Evolutionary conservation across 176 grass and related monocot species (phyloP).

Genomic region (bread wheat (Triticum aestivum)): DNA sequence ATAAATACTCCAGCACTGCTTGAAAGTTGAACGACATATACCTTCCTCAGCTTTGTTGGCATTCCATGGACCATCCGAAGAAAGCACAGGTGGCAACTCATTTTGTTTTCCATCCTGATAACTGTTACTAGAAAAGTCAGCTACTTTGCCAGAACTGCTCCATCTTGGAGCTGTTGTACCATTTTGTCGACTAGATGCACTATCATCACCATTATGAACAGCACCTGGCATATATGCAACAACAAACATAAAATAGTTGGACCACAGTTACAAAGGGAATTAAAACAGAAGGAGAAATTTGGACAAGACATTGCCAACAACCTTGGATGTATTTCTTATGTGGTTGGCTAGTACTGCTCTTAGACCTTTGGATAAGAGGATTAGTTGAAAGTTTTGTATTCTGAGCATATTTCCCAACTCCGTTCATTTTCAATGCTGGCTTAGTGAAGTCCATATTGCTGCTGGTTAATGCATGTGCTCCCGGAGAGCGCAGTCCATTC

Average conservation of each 20-base stretch:
- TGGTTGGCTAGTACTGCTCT: slow-evolving; percentile 42
- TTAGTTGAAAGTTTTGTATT: slow-evolving; percentile 42
- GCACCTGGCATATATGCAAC: slow-evolving; percentile 27
- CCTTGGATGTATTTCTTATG: slow-evolving; percentile 74
- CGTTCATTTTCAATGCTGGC: slow-evolving; percentile 46
- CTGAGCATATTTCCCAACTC: slow-evolving; percentile 51
- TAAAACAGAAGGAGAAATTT: slow-evolving; percentile 31
- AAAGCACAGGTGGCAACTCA: slow-evolving; percentile 5
- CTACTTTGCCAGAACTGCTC: slow-evolving; percentile 42
- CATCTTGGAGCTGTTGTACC: slow-evolving; percentile 30
- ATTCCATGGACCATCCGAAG: slow-evolving; percentile 25
- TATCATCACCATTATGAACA: slow-evolving; percentile 35
- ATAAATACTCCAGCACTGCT: neutral
- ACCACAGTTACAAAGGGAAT: neutral
- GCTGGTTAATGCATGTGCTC: slow-evolving; percentile 13
- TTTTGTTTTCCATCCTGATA: slow-evolving; percentile 46
- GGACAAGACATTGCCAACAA: slow-evolving; percentile 32
- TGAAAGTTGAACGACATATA: slow-evolving; percentile 16
- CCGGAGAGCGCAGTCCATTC: slow-evolving; percentile 32
- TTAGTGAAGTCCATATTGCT: slow-evolving; percentile 38
- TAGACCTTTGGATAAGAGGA: slow-evolving; percentile 48
- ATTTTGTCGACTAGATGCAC: slow-evolving; percentile 29
- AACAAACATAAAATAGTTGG: neutral
- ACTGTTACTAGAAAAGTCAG: slow-evolving; percentile 16
- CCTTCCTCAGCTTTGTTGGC: slow-evolving; percentile 35